Percentiles rank a stretch among this genome's conserved stretches.
phyloP scores from a whole-genome alignment of 352 stramenopile genomes.

The Phytophthora foliorum region DNA sequence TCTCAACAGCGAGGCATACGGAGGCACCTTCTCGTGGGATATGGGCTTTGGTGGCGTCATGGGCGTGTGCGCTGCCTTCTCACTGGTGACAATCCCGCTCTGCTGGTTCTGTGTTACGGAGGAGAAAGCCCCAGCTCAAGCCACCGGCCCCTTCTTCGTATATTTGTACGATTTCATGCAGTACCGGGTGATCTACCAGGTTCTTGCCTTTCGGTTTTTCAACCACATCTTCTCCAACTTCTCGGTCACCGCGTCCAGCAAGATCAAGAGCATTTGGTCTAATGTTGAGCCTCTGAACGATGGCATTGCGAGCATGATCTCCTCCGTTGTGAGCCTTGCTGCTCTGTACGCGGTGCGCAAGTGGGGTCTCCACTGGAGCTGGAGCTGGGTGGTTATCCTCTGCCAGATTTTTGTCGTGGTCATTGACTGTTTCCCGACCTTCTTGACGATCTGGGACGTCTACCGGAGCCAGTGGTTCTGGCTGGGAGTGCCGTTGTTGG shows the following conservation, averaged over 20 bases:
- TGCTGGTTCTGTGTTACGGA: slow-evolving; percentile 54
- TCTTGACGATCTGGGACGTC: slow-evolving; percentile 65
- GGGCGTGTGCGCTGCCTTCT: slow-evolving; percentile 37
- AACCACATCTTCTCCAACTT: slow-evolving; percentile 47
- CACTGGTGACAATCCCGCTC: slow-evolving; percentile 39
- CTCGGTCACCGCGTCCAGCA: slow-evolving; percentile 30
- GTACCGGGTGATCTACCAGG: slow-evolving; percentile 46
- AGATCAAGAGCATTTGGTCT: slow-evolving; percentile 47
- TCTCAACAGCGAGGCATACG: slow-evolving; percentile 52
- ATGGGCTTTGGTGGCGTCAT: slow-evolving; percentile 57
- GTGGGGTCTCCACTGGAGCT: slow-evolving; percentile 65
- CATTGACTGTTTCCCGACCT: slow-evolving; percentile 51
- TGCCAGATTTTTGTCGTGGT: slow-evolving; percentile 46
- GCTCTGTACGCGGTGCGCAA: slow-evolving; percentile 45
- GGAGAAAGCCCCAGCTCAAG: slow-evolving; percentile 23
- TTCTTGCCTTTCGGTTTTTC: slow-evolving; percentile 47
- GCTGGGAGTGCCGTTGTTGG: slow-evolving; percentile 55
- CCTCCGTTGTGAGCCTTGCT: slow-evolving; percentile 38
- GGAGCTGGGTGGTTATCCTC: slow-evolving; percentile 46
- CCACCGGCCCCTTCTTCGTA: slow-evolving; percentile 21
- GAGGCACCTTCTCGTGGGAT: slow-evolving; percentile 51
- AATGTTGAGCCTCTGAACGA: slow-evolving; percentile 42
- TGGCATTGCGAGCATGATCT: slow-evolving; percentile 35
- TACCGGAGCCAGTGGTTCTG: slow-evolving; percentile 69
- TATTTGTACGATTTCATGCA: slow-evolving; percentile 54